A percentile compares a stretch with the other conserved stretches of the same genome.
phyloP scores from a whole-genome alignment of 2,329 filamentous ascomycete species.

The Aspergillus arachidicola region DNA sequence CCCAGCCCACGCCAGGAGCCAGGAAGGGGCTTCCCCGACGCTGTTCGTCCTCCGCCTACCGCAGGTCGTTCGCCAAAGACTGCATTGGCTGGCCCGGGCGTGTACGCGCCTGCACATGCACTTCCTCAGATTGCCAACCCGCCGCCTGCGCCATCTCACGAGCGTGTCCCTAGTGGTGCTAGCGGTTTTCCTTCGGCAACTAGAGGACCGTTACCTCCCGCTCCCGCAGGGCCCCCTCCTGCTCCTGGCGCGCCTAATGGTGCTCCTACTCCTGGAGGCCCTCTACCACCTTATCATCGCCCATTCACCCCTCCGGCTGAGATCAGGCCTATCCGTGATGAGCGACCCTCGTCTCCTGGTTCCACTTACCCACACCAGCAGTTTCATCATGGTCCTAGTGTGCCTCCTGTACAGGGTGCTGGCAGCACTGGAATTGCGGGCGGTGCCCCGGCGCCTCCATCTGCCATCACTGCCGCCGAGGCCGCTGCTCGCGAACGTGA shows the following conservation, averaged over 20 bases:
- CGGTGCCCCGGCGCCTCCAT: slow-evolving; percentile 68
- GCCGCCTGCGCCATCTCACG: slow-evolving; percentile 46
- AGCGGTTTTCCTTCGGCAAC: slow-evolving; percentile 36
- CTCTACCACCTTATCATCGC: slow-evolving; percentile 72
- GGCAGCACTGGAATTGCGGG: slow-evolving; percentile 62
- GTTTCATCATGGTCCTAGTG: slow-evolving; percentile 74
- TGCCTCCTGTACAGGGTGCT: slow-evolving; percentile 43
- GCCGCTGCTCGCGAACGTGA: slow-evolving; percentile 68
- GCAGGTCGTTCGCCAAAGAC: slow-evolving; percentile 64
- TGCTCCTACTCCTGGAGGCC: slow-evolving; percentile 51
- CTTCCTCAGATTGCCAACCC: slow-evolving; percentile 55
- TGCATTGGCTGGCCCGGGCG: slow-evolving; percentile 54
- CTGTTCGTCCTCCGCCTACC: slow-evolving; percentile 54
- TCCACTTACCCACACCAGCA: slow-evolving; percentile 81
- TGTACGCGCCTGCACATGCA: slow-evolving; percentile 53
- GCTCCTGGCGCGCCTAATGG: slow-evolving; percentile 62
- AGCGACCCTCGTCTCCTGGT: slow-evolving; percentile 87
- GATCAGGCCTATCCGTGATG: slow-evolving; percentile 78
- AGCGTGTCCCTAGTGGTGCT: slow-evolving; percentile 37
- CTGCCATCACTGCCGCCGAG: slow-evolving; percentile 69
- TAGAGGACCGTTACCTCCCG: slow-evolving; percentile 49
- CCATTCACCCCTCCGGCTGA: slow-evolving; percentile 81
- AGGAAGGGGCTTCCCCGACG: slow-evolving; percentile 69
- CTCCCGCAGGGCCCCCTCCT: slow-evolving; percentile 33
- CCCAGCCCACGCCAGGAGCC: slow-evolving; percentile 76